Base-by-base conservation (phyloP, 768 basidiomycete genomes). In the Calocera cornea region DNA sequence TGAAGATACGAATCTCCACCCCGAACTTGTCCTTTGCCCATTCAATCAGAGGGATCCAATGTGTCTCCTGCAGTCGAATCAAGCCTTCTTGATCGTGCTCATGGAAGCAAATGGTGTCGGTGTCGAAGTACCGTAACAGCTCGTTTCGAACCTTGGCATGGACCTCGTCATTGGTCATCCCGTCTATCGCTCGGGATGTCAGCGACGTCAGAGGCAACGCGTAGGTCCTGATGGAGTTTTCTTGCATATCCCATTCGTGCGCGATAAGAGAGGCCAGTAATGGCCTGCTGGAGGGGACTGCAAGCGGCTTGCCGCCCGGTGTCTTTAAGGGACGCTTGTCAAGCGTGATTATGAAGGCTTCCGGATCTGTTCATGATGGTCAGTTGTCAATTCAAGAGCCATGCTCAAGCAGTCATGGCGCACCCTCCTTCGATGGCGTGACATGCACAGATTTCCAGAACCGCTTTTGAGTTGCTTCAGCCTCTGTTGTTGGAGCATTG, bases 171-270 rank as follows among this genome's bases (percentile, higher is more conserved):
- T 90, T 83, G 19, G 78, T 73, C 71, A 95, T 80, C 1, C 84
- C 82, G 75, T 99, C 97, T 49, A 97, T 83, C 7, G 95, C 95
- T 72, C 95, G 80, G n/a, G 92, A 86, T 16, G 86, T 87, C 40
- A 99, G 77, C 2, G 93, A 94, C 0, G 97, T 99, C 95, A 97
- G 84, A 17, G 97, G 94, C 29, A 99, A 78, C 0, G 93, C 88
- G 76, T 95, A 91, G 29, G 89, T 89, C 76, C 95, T 97, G 69
- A 97, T 74, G 1, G 95, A 73, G 3, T 80, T 87, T 68, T 86
- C 86, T 77, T 97, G 95, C 73, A 88, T 89, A 73, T 99, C 94
- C 97, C 97, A 99, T 79, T 99, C 97, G 67, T 89, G 83, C 22
- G 94, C 97, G 72, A 98, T 86, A 67, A 97, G 81, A 1, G 90